phyloP scores from a whole-genome alignment of 768 basidiomycete species.

The Tulasnella sp. region DNA sequence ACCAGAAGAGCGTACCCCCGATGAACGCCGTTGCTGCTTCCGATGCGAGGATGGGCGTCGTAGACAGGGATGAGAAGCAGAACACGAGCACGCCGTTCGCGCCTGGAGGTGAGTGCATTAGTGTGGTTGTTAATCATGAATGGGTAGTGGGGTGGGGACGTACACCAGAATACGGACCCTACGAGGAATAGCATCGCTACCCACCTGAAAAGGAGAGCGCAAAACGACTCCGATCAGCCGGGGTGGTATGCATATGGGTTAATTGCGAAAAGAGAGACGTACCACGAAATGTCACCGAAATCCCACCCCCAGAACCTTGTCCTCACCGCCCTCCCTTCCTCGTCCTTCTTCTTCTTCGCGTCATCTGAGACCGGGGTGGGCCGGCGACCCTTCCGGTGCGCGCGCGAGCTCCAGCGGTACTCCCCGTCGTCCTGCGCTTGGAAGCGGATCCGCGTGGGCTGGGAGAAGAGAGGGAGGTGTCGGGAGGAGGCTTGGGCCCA shows the following conservation, averaged over 20 bases:
- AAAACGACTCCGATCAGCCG: too few species aligned
- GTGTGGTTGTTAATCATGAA: background rate
- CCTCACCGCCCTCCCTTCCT: background rate
- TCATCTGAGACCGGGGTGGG: background rate
- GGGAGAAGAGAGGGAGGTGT: background rate
- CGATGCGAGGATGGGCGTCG: conserved; percentile 3
- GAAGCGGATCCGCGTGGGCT: background rate
- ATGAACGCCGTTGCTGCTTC: conserved; percentile 16
- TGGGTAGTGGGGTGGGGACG: background rate
- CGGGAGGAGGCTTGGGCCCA: background rate
- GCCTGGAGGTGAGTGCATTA: background rate
- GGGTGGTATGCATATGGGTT: too few species aligned
- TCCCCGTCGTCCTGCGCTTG: background rate
- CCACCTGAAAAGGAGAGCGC: background rate
- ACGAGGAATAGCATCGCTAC: conserved; percentile 13
- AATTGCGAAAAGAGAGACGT: background rate
- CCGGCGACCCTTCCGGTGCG: background rate
- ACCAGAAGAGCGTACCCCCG: conserved; percentile 16
- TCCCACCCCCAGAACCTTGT: conserved; percentile 5
- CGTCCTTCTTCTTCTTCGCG: background rate
- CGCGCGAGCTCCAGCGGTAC: conserved; percentile 2
- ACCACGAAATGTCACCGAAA: conserved; percentile 8
- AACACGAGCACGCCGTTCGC: conserved; percentile 16
- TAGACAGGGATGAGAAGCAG: conserved; percentile 12
- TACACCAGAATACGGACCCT: conserved; percentile 18